Evolutionary conservation across 2,329 filamentous ascomycete species (phyloP).

Genomic region (Fusarium compactum): DNA sequence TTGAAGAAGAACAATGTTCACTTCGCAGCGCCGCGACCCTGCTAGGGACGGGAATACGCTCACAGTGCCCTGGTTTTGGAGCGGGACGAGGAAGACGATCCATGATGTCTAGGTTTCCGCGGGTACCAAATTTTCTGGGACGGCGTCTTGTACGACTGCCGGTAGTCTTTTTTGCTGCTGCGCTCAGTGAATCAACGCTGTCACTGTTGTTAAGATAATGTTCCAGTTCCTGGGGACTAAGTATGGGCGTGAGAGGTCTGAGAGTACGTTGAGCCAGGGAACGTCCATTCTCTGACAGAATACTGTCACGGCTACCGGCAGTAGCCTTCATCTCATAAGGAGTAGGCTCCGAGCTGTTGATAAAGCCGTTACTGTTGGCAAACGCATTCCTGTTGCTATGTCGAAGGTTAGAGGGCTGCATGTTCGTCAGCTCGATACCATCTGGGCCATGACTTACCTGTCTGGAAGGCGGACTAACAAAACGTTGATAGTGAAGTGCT

Average conservation of each 20-base stretch:
- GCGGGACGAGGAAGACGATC: not conserved
- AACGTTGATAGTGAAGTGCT: not conserved
- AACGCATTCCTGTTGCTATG: not conserved
- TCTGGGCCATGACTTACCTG: slow-evolving; percentile 6
- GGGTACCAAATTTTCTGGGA: not conserved
- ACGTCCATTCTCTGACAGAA: not conserved
- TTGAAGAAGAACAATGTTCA: not conserved
- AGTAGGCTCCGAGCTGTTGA: not conserved
- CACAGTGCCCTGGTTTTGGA: not conserved
- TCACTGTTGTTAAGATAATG: not conserved
- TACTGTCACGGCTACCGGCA: not conserved
- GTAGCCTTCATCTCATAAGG: not conserved
- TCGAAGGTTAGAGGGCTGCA: slow-evolving; percentile 1
- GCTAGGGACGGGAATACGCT: not conserved
- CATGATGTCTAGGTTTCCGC: slow-evolving; percentile 7
- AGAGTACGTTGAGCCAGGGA: not conserved
- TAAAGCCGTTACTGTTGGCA: not conserved
- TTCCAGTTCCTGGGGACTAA: not conserved
- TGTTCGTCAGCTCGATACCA: slow-evolving; percentile 11
- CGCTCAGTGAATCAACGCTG: not conserved
- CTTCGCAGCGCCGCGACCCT: not conserved
- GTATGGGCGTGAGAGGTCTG: not conserved
- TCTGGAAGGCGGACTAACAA: not conserved
- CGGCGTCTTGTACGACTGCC: not conserved
- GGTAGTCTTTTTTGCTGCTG: not conserved